Evolutionary conservation across 2,329 filamentous ascomycete genomes (phyloP).

Genomic region (Shiraia sp.): DNA sequence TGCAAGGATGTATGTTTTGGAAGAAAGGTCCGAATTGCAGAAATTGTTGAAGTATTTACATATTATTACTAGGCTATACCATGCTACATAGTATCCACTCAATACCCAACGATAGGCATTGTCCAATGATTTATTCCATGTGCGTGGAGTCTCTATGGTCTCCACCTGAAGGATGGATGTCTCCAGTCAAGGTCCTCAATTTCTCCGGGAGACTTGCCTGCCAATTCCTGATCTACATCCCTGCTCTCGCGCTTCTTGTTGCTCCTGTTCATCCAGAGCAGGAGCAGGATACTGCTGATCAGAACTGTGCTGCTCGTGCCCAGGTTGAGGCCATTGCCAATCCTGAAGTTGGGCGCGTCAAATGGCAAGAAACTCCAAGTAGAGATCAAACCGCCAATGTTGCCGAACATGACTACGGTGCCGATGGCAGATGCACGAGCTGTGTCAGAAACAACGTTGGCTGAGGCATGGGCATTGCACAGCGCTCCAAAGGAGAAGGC

Average conservation of each 20-base stretch:
- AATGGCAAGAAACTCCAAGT: constrained; percentile 68
- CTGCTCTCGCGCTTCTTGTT: constrained; percentile 62
- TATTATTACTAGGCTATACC: not conserved
- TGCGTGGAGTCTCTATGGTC: constrained; percentile 34
- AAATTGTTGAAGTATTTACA: not conserved
- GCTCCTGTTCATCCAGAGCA: constrained; percentile 65
- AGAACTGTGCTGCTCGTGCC: constrained; percentile 63
- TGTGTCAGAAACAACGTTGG: constrained; percentile 73
- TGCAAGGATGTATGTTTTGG: too few relatives aligned
- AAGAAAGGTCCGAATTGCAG: too few relatives aligned
- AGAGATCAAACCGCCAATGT: constrained; percentile 69
- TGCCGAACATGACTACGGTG: constrained; percentile 72
- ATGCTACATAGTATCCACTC: too few relatives aligned
- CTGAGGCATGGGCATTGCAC: constrained; percentile 68
- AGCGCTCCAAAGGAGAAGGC: constrained; percentile 67
- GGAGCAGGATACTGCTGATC: constrained; percentile 53
- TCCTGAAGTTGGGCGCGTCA: constrained; percentile 68
- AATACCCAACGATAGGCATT: too few relatives aligned
- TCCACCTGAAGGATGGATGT: constrained; percentile 69
- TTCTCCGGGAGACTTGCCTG: constrained; percentile 48
- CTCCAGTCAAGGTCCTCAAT: constrained; percentile 44
- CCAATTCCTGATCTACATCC: constrained; percentile 60
- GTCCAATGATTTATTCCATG: not conserved
- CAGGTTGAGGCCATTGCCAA: constrained; percentile 73
- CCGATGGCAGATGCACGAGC: constrained; percentile 69